Evolutionary conservation across 257 asterid species (phyloP), one percentile per base, ranked within the genome.

Genomic region (Solanum bulbocastanum): DNA sequence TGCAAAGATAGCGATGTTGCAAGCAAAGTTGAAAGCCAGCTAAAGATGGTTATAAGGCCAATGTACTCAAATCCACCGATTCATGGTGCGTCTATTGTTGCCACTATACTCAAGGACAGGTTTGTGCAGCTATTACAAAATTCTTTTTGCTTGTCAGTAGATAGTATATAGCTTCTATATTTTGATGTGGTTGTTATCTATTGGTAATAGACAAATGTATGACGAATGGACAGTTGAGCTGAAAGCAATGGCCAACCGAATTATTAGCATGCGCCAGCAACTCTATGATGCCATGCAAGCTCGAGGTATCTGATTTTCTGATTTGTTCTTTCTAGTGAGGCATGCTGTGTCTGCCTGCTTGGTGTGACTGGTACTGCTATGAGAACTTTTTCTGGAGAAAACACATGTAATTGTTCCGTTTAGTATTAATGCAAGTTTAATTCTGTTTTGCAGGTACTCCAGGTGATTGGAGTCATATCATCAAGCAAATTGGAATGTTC

Each of bases 401-500:
- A 36, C 82, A 35, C 49, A 73, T 36, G 82, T 73, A 36, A 36
- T 73, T 36, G 68, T 44, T 79, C 85, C 2, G 18, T 27, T 10
- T 60, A 52, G 72, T 60, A 40, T n/a, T 23, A 62, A 79, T 22
- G 74, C 36, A 25, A 32, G 33, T 44, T 56, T 36, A 33, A 72
- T 8, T 23, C 42, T 78, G 71, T 37, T 88, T 87, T 87, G 87
- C 92, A 95, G 98, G 94, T 85, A 95, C 98, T 33, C 96, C 98
- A 9, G 98, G 98, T 86, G 97, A 95, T 90, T 95, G 97, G 98
- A 95, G 98, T 90, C 98, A 95, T 89, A 94, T 94, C 75, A 78
- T 94, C 83, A 94, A 95, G 93, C 98, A 95, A 89, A 95, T 94
- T 36, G 98, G 98, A 83, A 95, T 95, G 98, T 95, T 95, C 85